A percentile compares a stretch with the other conserved stretches of the same genome.
Conservation (phyloP, 1,284 basidiomycete genomes). For the Ceratobasidium sp. region DNA sequence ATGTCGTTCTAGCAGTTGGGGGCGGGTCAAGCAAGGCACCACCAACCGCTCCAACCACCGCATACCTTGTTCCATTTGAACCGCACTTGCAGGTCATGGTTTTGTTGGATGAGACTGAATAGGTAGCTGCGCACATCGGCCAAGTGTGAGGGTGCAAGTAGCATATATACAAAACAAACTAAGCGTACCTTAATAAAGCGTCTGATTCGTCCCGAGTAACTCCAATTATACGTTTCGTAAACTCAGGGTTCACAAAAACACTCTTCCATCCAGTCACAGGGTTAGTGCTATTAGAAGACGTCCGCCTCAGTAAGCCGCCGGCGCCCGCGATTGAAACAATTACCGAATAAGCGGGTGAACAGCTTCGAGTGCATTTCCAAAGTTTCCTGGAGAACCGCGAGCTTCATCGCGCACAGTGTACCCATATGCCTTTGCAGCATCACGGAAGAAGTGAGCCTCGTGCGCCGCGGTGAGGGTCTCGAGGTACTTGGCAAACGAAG, state of each 20-base stretch:
- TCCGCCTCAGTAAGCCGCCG: too few relatives aligned
- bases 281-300: slow-evolving; percentile 51
- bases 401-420: slow-evolving; percentile 53
- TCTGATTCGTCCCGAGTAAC: slow-evolving; percentile 69
- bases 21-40: neutral
- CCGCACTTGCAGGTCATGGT: slow-evolving; percentile 72
- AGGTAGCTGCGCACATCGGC: slow-evolving; percentile 54
- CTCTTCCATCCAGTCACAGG: slow-evolving; percentile 75
- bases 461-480: slow-evolving; percentile 71
- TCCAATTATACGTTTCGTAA: slow-evolving; percentile 72
- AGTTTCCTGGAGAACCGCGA: slow-evolving; percentile 69
- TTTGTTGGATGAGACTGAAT: slow-evolving; percentile 62
- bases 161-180: neutral
- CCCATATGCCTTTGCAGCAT: slow-evolving; percentile 36
- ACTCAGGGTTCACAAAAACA: slow-evolving; percentile 71
- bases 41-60: neutral
- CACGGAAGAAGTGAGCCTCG: slow-evolving; percentile 64
- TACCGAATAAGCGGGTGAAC: slow-evolving; percentile 65
- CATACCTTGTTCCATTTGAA: slow-evolving; percentile 58
- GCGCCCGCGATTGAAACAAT: neutral
- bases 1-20: slow-evolving; percentile 51
- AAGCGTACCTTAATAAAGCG: slow-evolving; percentile 56
- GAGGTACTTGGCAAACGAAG: slow-evolving; percentile 65
- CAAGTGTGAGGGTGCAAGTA: neutral
- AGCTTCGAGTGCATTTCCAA: slow-evolving; percentile 65